phyloP scores from a whole-genome alignment of 2,329 filamentous ascomycete genomes.

The Fusarium redolens region DNA sequence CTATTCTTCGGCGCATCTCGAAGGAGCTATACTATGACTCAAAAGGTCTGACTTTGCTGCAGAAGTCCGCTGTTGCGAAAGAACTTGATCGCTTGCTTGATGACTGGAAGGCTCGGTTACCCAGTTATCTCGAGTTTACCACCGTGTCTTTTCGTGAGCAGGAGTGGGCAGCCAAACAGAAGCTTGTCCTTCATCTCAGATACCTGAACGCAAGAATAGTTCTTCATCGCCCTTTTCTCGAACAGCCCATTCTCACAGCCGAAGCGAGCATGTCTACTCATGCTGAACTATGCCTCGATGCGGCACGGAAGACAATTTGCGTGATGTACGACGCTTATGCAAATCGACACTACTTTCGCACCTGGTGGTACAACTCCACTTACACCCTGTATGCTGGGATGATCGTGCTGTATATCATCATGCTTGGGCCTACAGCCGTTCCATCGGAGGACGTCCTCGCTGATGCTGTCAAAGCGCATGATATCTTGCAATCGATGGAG shows the following conservation, averaged over 20 bases:
- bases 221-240: background rate
- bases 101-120: background rate
- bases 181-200: background rate
- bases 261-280: background rate
- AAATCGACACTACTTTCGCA: conserved; percentile 4
- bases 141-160: background rate
- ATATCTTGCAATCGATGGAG: conserved; percentile 4
- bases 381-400: conserved; percentile 10
- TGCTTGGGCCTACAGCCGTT: background rate
- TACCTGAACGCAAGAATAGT: conserved; percentile 1
- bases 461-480: background rate
- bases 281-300: background rate
- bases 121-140: background rate
- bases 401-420: conserved; percentile 15
- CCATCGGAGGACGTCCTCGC: background rate
- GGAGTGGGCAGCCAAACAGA: conserved; percentile 1
- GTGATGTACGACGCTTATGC: conserved; percentile 1
- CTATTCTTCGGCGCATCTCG: background rate
- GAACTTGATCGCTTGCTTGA: background rate
- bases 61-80: conserved; percentile 3
- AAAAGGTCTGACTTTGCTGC: background rate
- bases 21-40: conserved; percentile 6
- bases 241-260: background rate
- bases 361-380: conserved; percentile 14
- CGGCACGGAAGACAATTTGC: background rate